Evolutionary conservation across 495 filamentous ascomycete genomes (phyloP), one percentile per base, ranked within the genome.

Genomic region (Neurospora terricola): DNA sequence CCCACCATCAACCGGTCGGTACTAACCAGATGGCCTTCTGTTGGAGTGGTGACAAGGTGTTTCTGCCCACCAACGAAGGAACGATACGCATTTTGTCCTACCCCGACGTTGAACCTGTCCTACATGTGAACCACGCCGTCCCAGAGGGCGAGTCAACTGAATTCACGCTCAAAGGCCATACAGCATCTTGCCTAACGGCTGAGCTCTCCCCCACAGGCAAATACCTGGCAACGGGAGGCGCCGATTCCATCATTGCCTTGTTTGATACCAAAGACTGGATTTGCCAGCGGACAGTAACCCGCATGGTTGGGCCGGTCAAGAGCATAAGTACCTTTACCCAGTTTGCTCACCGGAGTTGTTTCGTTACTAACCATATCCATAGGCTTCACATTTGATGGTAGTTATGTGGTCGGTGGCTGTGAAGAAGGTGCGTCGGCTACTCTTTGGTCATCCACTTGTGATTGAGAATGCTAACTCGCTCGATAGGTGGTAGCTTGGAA

Each of bases 241-340:
- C 91, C 70, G 96, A 99, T 81, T 92, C 94, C 1, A 87, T 97
- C 18, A 91, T 98, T 69, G 86, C 91, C 7, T 87, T 98, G 18
- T 99, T 94, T 91, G 94, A 98, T 79, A 97, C 96, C 0, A 88
- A 87, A 39, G 92, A 96, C 77, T 98, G 94, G 94, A 90, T 96
- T 70, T 97, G 93, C 78, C 86, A 90, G 69, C 89, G 93, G 71
- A 97, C 93, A 5, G 83, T 97, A 27, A 90, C 90, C 23, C 88
- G 88, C 71, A 91, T 93, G 80, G 86, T 87, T n/a, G 93, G 93
- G 0, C 90, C 91, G 6, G 91, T 98, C 34, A 90, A 90, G 75
- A 93, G 90, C 77, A 88, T 99, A 42, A 93, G 92, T 86, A 79
- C 68, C 82, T 73, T 70, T 70, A 6, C 38, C 39, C 3, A 11